A percentile compares a stretch with the other conserved stretches of the same genome.
phyloP scores from a whole-genome alignment of 805 yeast genomes.

The Saccharomycodes ludwigii region DNA sequence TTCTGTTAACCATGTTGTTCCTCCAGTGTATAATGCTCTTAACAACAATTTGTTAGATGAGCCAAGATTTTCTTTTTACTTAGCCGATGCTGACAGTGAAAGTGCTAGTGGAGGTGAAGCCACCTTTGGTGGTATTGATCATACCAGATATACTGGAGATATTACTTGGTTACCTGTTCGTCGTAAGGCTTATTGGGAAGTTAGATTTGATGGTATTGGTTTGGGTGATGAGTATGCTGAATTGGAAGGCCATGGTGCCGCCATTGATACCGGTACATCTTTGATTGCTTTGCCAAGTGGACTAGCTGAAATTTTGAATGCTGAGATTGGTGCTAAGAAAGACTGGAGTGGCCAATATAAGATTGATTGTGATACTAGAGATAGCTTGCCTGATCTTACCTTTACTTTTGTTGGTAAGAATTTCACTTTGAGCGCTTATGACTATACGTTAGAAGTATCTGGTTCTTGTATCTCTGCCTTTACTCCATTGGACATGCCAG shows the following conservation, averaged over 20 bases:
- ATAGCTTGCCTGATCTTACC: conserved; percentile 78
- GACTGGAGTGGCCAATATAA: conserved; percentile 97
- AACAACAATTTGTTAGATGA: conserved; percentile 69
- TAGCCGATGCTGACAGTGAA: conserved; percentile 63
- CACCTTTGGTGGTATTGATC: conserved; percentile 90
- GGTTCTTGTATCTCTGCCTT: conserved; percentile 95
- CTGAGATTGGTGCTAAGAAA: conserved; percentile 95
- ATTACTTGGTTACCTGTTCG: conserved; percentile 95
- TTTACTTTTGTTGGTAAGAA: conserved; percentile 82
- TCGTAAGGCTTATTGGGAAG: conserved; percentile 99
- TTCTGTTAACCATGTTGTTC: conserved; percentile 78
- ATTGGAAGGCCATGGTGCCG: conserved; percentile 81
- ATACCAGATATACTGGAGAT: conserved; percentile 63
- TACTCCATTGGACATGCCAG: conserved; percentile 96
- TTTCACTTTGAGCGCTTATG: conserved; percentile 81
- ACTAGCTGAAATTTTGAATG: conserved; percentile 86
- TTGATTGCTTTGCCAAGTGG: conserved; percentile 90
- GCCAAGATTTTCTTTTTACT: conserved; percentile 78
- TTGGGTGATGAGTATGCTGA: conserved; percentile 87
- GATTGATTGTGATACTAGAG: conserved; percentile 81
- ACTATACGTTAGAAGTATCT: conserved; percentile 86
- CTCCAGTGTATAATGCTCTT: conserved; percentile 88
- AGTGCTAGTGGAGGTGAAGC: conserved; percentile 78
- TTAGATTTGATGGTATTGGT: conserved; percentile 77
- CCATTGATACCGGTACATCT: conserved; percentile 97